Evolutionary conservation across 495 filamentous ascomycete genomes (phyloP), one percentile per base, ranked within the genome.

Genomic region (Pyrenula massariospora): DNA sequence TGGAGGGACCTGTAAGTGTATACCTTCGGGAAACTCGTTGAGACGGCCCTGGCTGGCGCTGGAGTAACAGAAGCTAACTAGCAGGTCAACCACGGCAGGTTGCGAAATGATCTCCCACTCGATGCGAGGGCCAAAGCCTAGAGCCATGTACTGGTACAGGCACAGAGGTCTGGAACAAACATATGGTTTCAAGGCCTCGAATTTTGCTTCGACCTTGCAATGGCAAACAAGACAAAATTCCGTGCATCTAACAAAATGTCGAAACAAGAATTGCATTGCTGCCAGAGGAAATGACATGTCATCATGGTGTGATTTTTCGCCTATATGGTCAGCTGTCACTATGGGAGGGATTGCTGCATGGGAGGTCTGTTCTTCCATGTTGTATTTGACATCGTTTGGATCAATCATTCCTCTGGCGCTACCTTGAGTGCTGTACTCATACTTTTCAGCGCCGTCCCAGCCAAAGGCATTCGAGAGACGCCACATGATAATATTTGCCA

Each of bases 151-250:
- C 63, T 97, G 92, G 60, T 89, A 93, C 1, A 95, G 71, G 63
- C 92, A 97, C 8, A 97, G 75, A 2, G 77, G 79, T 20, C 82
- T 80, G 24, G 80, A 83, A 74, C 92, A 97, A 20, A 96, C 89
- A 62, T 93, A 96, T 0, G 92, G 92, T 58, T 90, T 92, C 49
- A 97, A 72, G n/a, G 91, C 86, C 60, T 91, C 88, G 51, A 95
- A 86, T 5, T 81, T 78, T 3, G 76, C 77, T n/a, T 80, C 65
- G 25, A 88, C 75, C 62, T 79, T 86, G 62, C 79, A 79, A 66
- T 95, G 88, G 62, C 92, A 97, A 12, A 91, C 82, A 47, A 94
- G 76, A 65, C 92, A 97, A 65, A 91, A 95, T 47, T 93, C 84
- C 3, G 88, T 89, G 60, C 89, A 95, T 52, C 79, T 84, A 22